A percentile compares a stretch with the other conserved stretches of the same genome.
Conservation (phyloP, 495 filamentous ascomycete genomes). For the Penicillium lagena region DNA sequence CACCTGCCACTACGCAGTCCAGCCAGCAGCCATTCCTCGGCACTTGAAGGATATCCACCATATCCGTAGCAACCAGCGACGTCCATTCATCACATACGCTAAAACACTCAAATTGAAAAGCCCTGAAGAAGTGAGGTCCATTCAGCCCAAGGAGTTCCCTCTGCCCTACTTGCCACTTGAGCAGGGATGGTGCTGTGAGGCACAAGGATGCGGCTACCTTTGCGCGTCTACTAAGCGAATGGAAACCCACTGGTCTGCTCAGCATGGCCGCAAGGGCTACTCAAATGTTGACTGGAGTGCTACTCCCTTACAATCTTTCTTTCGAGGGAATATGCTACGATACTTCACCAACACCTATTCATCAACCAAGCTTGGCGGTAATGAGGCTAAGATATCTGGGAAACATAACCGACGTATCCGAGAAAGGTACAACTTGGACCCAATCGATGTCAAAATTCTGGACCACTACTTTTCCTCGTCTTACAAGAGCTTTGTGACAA, state of each 20-base stretch:
- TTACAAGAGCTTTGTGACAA: conserved; percentile 10
- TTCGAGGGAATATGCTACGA: conserved; percentile 18
- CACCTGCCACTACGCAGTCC: conserved; percentile 26
- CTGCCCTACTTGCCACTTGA: conserved; percentile 20
- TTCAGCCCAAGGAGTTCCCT: conserved; percentile 18
- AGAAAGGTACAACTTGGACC: conserved; percentile 6
- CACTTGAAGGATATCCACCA: conserved; percentile 35
- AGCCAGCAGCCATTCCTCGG: conserved; percentile 23
- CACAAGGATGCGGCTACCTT: conserved; percentile 16
- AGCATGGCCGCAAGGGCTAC: conserved; percentile 8
- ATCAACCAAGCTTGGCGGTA: not conserved
- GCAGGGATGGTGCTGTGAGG: conserved; percentile 19
- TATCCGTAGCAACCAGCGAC: conserved; percentile 16
- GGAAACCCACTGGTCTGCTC: conserved; percentile 20
- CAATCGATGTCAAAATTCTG: conserved; percentile 6
- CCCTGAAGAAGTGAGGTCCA: conserved; percentile 12
- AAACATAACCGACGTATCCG: not conserved
- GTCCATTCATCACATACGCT: conserved; percentile 16
- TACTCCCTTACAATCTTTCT: conserved; percentile 19
- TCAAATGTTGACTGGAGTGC: conserved; percentile 7
- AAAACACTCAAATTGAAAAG: conserved; percentile 10
- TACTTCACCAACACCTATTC: conserved; percentile 17
- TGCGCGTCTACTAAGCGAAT: conserved; percentile 24
- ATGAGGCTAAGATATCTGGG: no score
- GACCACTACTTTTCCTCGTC: conserved; percentile 12